Base-by-base conservation (phyloP, 257 asterid genomes). In the Gentiana dahurica region DNA sequence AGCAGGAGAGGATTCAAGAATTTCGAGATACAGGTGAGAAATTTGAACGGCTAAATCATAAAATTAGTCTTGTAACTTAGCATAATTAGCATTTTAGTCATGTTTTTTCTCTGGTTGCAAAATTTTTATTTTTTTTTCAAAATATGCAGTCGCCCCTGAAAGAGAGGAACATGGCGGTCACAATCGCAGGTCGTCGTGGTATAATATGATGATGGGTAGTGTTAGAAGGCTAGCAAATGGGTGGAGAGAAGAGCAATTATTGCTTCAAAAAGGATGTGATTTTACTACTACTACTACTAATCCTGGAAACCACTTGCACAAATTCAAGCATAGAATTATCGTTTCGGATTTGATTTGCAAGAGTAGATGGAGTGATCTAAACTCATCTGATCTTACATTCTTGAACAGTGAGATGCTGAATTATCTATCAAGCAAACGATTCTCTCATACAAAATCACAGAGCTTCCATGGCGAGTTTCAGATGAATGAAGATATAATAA, bases 361-460 rank as follows among this genome's bases (percentile, higher is more conserved):
- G 53, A 75, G 75, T 58, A 57, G 89, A 36, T 78, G 89, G 89
- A 81, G 89, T 34, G 80, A 78, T 51, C 73, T 75, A 7, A 75
- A 68, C 65, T 71, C 81, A 13, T 73, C 82, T 0, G 83, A 78
- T 64, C 32, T 81, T 12, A 66, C 78, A 63, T 68, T 75, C 38
- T 52, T 81, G 79, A 75, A 38, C 15, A 65, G 77, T 4, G 77
- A 77, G 50, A 73, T 77, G 88, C 65, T 80, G 43, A 63, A 56
- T 49, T 45, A 15, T 11, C 8, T 57, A 34, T 71, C 74, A 0
- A 63, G 67, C 37, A 60, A 63, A 34, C 43, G 71, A 53, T 47
- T 72, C 12, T 56, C 75, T 7, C 46, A 68, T 8, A 8, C 35
- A 12, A 63, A 60, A 55, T 35, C 13, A 32, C 12, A 32, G 11